A percentile compares a stretch with the other conserved stretches of the same genome.
Evolutionary conservation across 2,329 filamentous ascomycete species (phyloP).

Genomic region (Biscogniauxia sp.): DNA sequence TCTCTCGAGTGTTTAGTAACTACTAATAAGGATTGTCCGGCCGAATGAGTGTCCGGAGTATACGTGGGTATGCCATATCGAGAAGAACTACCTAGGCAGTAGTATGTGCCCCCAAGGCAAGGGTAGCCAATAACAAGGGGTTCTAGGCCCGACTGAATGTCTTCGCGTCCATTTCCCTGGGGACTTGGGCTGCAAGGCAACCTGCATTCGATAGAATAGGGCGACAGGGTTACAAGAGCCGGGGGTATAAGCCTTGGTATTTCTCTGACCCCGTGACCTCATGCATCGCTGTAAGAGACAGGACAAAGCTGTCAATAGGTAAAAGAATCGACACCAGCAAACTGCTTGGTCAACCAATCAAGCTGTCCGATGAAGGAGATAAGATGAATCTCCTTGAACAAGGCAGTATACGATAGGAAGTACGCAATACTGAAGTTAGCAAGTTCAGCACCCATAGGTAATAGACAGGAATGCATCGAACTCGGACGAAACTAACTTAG

Average conservation of each 20-base stretch:
- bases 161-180: slow-evolving; percentile 10
- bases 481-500: not conserved
- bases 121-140: slow-evolving; percentile 7
- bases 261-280: slow-evolving; percentile 27
- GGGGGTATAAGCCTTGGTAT: slow-evolving; percentile 13
- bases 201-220: slow-evolving; percentile 17
- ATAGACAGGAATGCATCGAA: too few relatives aligned
- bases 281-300: slow-evolving; percentile 5
- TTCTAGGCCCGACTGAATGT: slow-evolving; percentile 9
- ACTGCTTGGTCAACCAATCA: slow-evolving; percentile 17
- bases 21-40: not conserved
- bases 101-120: not conserved
- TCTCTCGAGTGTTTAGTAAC: not conserved
- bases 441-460: not conserved
- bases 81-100: not conserved
- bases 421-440: not conserved
- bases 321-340: slow-evolving; percentile 24
- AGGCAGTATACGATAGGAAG: not conserved
- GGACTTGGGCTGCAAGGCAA: slow-evolving; percentile 26
- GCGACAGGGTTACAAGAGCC: slow-evolving; percentile 18
- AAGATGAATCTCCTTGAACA: slow-evolving; percentile 14
- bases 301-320: slow-evolving; percentile 13
- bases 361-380: slow-evolving; percentile 4
- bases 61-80: not conserved
- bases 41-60: not conserved